These are phyloP conservation scores for Cylindrodendrum hubeiense DNA, from an alignment of 2,329 filamentous ascomycete species.

Conservation along the genomic window DNA sequence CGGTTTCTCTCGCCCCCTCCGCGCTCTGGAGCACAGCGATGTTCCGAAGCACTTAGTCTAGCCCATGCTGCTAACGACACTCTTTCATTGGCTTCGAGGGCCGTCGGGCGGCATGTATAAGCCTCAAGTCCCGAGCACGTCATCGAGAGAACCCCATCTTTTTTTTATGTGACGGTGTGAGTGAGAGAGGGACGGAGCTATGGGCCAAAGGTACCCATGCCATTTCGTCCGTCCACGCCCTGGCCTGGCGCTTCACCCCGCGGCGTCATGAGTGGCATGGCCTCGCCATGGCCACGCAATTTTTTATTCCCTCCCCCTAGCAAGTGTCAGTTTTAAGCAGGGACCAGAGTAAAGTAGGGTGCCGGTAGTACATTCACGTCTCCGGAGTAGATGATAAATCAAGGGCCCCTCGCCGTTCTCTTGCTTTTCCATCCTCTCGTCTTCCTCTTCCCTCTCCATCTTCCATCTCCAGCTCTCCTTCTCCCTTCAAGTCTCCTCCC, in stretches of 20 bases:
- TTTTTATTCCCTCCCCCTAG: conserved; percentile 38
- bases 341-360: conserved; percentile 37
- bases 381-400: conserved; percentile 36
- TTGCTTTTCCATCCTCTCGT: conserved; percentile 11
- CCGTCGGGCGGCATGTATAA: conserved; percentile 46
- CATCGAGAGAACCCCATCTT: conserved; percentile 45
- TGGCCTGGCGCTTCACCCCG: conserved; percentile 12
- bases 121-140: conserved; percentile 51
- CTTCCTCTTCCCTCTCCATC: conserved; percentile 9
- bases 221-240: conserved; percentile 23
- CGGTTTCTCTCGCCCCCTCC: neutral
- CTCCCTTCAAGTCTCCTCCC: conserved; percentile 15
- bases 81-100: conserved; percentile 42
- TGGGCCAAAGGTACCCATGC: conserved; percentile 4
- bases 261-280: conserved; percentile 12
- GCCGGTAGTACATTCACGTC: conserved; percentile 26
- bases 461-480: conserved; percentile 15
- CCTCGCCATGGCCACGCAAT: conserved; percentile 38
- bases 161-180: conserved; percentile 36
- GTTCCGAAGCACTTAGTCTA: conserved; percentile 42
- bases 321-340: conserved; percentile 29
- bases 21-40: conserved; percentile 32
- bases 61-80: conserved; percentile 10
- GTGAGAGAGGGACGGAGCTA: neutral
- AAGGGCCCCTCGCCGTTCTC: conserved; percentile 25